These are phyloP conservation scores for Monosporascus sp. DNA, from an alignment of 2,329 filamentous ascomycete genomes.

Conservation along the genomic window DNA sequence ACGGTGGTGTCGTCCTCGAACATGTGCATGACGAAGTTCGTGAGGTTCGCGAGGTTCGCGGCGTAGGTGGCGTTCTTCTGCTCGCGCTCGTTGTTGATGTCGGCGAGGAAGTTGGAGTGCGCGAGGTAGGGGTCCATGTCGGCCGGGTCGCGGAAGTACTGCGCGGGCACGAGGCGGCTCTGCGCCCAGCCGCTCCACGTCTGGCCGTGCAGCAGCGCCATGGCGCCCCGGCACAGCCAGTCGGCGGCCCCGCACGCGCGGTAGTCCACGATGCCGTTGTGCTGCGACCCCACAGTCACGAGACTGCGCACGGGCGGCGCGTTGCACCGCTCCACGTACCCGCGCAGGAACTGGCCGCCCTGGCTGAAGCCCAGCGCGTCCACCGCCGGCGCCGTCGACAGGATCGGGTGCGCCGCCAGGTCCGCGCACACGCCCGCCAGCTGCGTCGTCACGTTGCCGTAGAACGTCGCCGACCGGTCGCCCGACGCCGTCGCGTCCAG, in stretches of 20 bases:
- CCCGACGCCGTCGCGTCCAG: conserved; percentile 59
- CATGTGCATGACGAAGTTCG: conserved; percentile 82
- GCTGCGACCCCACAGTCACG: conserved; percentile 84
- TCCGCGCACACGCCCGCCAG: conserved; percentile 71
- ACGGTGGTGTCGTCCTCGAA: conserved; percentile 84
- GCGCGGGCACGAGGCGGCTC: conserved; percentile 76
- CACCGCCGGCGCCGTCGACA: conserved; percentile 74
- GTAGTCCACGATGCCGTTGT: conserved; percentile 87
- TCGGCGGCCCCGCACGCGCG: conserved; percentile 66
- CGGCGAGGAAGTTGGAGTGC: conserved; percentile 81
- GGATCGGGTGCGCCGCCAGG: conserved; percentile 69
- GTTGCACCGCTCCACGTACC: conserved; percentile 84
- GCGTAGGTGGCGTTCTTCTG: conserved; percentile 71
- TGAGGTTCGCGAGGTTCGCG: conserved; percentile 61
- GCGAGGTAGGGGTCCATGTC: conserved; percentile 70
- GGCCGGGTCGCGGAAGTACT: conserved; percentile 78
- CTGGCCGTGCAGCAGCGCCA: conserved; percentile 71
- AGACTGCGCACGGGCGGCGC: conserved; percentile 67
- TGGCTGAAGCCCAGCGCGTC: conserved; percentile 95
- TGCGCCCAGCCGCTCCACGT: conserved; percentile 80
- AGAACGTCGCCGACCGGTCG: conserved; percentile 82
- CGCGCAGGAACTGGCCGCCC: conserved; percentile 92
- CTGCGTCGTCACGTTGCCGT: conserved; percentile 83
- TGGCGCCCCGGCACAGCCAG: conserved; percentile 74
- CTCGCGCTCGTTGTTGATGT: conserved; percentile 88